Evolutionary conservation across 208 protist species (phyloP).

Genomic region (Trypanosoma scelopori): DNA sequence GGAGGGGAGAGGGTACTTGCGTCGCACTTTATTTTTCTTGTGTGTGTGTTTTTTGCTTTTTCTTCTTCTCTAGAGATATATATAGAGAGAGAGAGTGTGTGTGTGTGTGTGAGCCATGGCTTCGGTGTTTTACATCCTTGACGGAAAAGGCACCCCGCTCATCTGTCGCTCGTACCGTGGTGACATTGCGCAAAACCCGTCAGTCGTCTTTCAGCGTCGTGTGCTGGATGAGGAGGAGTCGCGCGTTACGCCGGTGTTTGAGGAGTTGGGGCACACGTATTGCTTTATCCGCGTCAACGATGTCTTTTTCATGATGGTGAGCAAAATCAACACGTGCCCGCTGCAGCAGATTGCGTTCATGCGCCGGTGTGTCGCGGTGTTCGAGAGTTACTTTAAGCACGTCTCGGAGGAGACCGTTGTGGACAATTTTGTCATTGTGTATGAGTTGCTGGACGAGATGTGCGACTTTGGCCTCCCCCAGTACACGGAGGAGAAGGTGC

Average conservation of each 20-base stretch:
- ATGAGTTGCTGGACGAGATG: conserved; percentile 99
- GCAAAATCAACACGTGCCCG: conserved; percentile 94
- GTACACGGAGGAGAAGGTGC: conserved; percentile 93
- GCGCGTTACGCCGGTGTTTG: conserved; percentile 91
- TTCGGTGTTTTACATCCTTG: conserved; percentile 93
- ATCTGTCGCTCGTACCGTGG: conserved; percentile 96
- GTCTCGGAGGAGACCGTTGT: conserved; percentile 95
- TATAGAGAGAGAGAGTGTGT: conserved; percentile 14
- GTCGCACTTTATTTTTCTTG: too few relatives aligned
- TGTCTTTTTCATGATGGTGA: conserved; percentile 95
- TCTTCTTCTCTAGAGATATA: too few relatives aligned
- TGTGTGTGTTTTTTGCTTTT: neutral
- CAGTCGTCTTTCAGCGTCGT: conserved; percentile 78
- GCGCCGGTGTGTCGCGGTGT: conserved; percentile 89
- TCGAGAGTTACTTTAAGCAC: conserved; percentile 94
- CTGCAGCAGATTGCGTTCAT: conserved; percentile 95
- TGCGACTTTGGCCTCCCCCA: conserved; percentile 99
- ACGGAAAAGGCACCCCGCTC: conserved; percentile 93
- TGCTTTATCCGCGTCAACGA: conserved; percentile 95
- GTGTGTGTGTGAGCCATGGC: conserved; percentile 51
- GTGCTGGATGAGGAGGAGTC: conserved; percentile 94
- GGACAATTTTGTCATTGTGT: conserved; percentile 98
- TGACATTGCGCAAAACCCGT: conserved; percentile 90
- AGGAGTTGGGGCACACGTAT: conserved; percentile 93
- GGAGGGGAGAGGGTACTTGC: too few relatives aligned